Evolutionary conservation across 1,139 yeast species (phyloP), one percentile per base, ranked within the genome.

Genomic region (Yamadazyma mexicana): DNA sequence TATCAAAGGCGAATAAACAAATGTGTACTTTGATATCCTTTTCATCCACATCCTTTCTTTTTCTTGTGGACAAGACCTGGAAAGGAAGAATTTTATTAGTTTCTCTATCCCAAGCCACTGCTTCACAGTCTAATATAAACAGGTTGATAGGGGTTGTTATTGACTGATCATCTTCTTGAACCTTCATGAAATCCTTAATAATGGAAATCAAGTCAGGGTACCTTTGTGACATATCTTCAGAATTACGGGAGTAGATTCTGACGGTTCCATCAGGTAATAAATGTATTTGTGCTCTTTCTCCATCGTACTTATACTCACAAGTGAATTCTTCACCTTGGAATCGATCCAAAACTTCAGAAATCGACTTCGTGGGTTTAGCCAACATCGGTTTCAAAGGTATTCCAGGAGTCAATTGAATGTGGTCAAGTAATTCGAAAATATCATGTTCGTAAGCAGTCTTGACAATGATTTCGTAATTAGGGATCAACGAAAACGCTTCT

Each of bases 271-370:
- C 78, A 1, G 70, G 64, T 15, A 87, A 61, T 27, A 85, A 63
- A 60, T 92, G 99, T 7, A 92, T 84, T 58, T 92, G 99, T 0
- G 98, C 98, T 52, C 99, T 77, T 62, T 94, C 98, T 34, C 99
- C 99, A 59, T 92, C 98, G 56, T 92, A 92, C 57, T 92, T 92
- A 66, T 91, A 92, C 58, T 92, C 98, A 59, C 97, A 91, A 0
- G 98, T 89, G 56, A 92, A 92, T 43, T 79, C 79, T 50, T 83
- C 85, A 25, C 84, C 91, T 49, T 85, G 87, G 59, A 92, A 89
- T 40, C 95, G 72, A 58, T 92, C 96, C 43, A 92, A 71, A 0
- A 94, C 87, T 57, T 94, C 99, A 22, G 86, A 77, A 33, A 94
- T 83, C 2, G 96, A 79, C 55, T 92, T 92, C 0, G 98, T 91